Base-by-base conservation (phyloP, 192 early-diverging fungal genomes). In the Haplosporangium gracile region DNA sequence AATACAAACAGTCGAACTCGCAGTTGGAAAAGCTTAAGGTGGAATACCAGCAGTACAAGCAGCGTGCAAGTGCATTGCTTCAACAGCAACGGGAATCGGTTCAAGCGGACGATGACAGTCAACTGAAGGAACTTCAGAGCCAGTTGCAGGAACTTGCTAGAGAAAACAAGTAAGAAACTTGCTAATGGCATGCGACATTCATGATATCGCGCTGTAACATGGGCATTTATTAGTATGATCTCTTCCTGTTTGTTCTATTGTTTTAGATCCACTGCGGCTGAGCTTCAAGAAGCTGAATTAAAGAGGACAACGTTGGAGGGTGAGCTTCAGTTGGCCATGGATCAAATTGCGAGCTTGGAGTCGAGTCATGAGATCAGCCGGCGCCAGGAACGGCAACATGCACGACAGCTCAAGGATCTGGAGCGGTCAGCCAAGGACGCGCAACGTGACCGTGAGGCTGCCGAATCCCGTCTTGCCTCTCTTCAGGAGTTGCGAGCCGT, bases 31-130 rank as follows among this genome's bases (percentile, higher is more conserved):
- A 91, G 53, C 70, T 85, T 1, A 90, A 89, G 29, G 47, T 68
- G 5, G 90, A 93, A 71, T 93, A 90, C 85, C 90, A 93, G 38
- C 90, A 91, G 75, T 93, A 93, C 69, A 92, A 92, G 72, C 86
- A 89, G 55, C 83, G 92, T 3, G 92, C 92, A 0, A 88, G 91
- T 76, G 36, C 81, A 45, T 77, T 93, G 73, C 73, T 93, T 2
- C 80, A 93, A 65, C 80, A 93, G 78, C 84, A 81, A 43, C 78
- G 76, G 18, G 84, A 86, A 8, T 63, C 84, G 15, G 78, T 77
- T 20, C 71, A 80, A 7, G 43, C 78, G 5, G 79, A 81, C 38
- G 84, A 86, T 40, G 79, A 78, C 47, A 81, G 79, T 53, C 72
- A 77, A 40, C 38, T 74, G 39, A 76, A 40, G 24, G 84, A 86